Base-by-base conservation (phyloP, 495 filamentous ascomycete species). In the Tuber melanosporum region DNA sequence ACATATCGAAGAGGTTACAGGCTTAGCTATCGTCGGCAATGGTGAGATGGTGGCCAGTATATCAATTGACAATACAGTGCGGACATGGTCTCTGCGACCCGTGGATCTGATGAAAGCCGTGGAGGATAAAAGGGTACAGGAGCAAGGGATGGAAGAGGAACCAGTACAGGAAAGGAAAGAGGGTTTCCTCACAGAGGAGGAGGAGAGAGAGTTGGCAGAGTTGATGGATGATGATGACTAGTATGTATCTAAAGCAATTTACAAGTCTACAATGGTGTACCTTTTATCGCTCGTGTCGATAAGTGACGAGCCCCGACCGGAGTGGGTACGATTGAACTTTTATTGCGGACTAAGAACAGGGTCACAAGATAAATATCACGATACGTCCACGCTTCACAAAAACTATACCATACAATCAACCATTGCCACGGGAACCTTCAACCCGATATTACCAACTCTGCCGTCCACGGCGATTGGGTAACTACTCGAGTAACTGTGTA, bases 1-100 rank as follows among this genome's bases (percentile, higher is more conserved):
- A 1, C 95, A 99, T 84, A 98, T 89, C 83, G 93, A 98, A 79
- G 95, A 98, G 82, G 91, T 99, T 43, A 97, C 92, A 7, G 93
- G 91, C 52, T 84, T 98, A 52, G 86, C 91, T 2, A 81, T 96
- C 52, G 80, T 94, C 15, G 88, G 87, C 22, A 77, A 42, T 39
- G 84, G 85, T 3, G 85, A 84, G 70, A 88, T 85, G 66, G 85
- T 95, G 43, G 90, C 91, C 49, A 97, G 93, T 82, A 93, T 93
- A 46, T 89, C 91, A 39, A 97, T 97, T 78, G 95, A 99, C 86
- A 92, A 89, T 0, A 98, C 95, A 5, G 86, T 98, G 49, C 89
- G 95, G 79, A 88, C 87, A 52, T 99, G 95, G 95, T 88, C 89
- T 15, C 84, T 98, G 73, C 86, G 86, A 62, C 89, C 87, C 72